These are phyloP conservation scores for Dalbergia cultrata DNA, from an alignment of 306 rosid genomes.

Conservation along the genomic window DNA sequence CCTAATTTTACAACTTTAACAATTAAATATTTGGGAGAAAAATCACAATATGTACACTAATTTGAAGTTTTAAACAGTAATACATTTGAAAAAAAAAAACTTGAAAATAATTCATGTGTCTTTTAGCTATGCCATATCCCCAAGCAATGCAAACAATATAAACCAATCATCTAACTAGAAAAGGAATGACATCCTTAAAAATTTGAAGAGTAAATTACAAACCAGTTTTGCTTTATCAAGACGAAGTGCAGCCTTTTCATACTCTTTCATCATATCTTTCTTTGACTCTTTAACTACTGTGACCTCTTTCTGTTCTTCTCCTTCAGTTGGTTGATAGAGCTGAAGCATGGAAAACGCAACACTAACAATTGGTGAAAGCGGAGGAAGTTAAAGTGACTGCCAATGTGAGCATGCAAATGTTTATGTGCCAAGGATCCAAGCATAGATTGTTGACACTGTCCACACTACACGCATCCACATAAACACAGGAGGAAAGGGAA, in stretches of 20 bases:
- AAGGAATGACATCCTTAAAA: slow-evolving; percentile 12
- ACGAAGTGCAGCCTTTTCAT: slow-evolving; percentile 75
- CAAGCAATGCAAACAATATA: neutral
- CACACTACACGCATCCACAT: slow-evolving; percentile 3
- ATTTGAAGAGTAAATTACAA: slow-evolving; percentile 49
- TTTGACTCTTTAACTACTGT: slow-evolving; percentile 65
- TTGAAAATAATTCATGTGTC: neutral
- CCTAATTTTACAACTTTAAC: slow-evolving; percentile 9
- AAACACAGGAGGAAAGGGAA: slow-evolving; percentile 26
- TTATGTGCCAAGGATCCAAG: neutral
- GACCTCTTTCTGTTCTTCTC: slow-evolving; percentile 59
- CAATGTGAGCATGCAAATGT: slow-evolving; percentile 32
- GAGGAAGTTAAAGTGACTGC: slow-evolving; percentile 16
- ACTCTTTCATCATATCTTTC: slow-evolving; percentile 76
- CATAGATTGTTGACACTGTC: slow-evolving; percentile 16
- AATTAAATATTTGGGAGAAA: slow-evolving; percentile 9
- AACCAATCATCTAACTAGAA: slow-evolving; percentile 21
- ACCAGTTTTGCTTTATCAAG: slow-evolving; percentile 84
- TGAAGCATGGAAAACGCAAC: slow-evolving; percentile 49
- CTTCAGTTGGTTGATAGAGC: slow-evolving; percentile 73
- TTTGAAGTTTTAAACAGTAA: slow-evolving; percentile 7
- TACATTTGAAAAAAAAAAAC: neutral
- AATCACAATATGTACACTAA: slow-evolving; percentile 19
- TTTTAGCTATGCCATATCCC: slow-evolving; percentile 13
- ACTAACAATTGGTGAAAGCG: slow-evolving; percentile 21